Evolutionary conservation across 176 grass and related monocot genomes (phyloP).

Genomic region (Puya raimondii): DNA sequence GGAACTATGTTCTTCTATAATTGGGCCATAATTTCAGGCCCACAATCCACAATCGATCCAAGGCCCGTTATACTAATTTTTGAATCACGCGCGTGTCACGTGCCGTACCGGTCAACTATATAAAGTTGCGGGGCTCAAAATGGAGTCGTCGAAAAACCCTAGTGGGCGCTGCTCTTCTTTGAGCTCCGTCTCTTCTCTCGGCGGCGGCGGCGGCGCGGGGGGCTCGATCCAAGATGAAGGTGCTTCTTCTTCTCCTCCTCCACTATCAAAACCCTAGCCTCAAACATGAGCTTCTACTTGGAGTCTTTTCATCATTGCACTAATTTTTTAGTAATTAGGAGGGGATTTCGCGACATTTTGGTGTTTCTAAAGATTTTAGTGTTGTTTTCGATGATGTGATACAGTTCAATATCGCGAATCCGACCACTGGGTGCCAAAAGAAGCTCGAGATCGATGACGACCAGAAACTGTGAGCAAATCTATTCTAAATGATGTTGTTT

Average conservation of each 20-base stretch:
- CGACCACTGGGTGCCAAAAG: constrained; percentile 14
- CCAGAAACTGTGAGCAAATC: constrained; percentile 12
- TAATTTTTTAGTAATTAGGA: not conserved
- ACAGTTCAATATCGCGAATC: constrained; percentile 15
- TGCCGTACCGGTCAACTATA: not conserved
- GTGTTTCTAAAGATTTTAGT: not conserved
- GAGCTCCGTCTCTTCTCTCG: not conserved
- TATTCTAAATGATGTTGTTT: not conserved
- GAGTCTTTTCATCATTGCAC: not conserved
- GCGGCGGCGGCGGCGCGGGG: not conserved
- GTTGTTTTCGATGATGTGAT: not conserved
- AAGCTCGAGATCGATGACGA: constrained; percentile 19
- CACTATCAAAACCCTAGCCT: not conserved
- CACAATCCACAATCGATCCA: not conserved
- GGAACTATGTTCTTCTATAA: no score
- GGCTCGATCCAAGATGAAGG: constrained; percentile 11
- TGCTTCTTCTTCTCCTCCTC: not conserved
- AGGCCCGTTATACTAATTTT: not conserved
- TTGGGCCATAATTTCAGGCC: no score
- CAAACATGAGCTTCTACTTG: not conserved
- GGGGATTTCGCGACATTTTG: not conserved
- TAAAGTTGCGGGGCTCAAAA: not conserved
- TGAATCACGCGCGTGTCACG: not conserved
- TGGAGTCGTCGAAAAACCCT: not conserved
- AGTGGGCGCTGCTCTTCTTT: not conserved